Base-by-base conservation (phyloP, 2,329 filamentous ascomycete genomes). In the Trichophyton equinum region DNA sequence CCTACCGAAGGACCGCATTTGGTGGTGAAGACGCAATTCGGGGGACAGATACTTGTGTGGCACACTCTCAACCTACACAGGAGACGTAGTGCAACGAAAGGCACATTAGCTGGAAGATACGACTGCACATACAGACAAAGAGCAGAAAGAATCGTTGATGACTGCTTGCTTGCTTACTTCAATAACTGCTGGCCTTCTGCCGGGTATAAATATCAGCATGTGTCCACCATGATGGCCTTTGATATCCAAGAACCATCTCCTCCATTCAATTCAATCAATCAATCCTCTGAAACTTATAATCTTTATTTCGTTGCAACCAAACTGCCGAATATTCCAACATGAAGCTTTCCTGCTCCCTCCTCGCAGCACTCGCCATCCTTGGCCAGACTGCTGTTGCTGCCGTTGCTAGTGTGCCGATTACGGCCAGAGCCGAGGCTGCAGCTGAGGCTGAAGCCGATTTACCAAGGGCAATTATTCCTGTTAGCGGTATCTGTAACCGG, bases 371-470 rank as follows among this genome's bases (percentile, higher is more conserved):
- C 22, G 55, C 55, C 33, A 11, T 57, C 22, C 55, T 57, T 18
- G 33, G 55, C 55, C 22, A 44, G 36, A 59, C 57, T 49, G 30
- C 40, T 25, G 13, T 51, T 38, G 44, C 56, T 58, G 56, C 33
- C 11, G 56, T 58, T 25, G 36, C 36, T 58, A 25, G n/a, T 27
- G 46, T 27, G 4, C 33, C 33, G 33, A 13, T 38, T 38, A 8
- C 33, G 30, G 46, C 46, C 22, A 25, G 20, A 15, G 53, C 30
- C n/a, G 36, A 56, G 11, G 51, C 51, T n/a, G 38, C n/a, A 8
- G 38, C 7, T 15, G 27, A 57, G 33, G 27, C 8, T 13, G 30
- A n/a, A 4, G 38, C 15, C 18, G 55, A 13, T 13, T 44, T 58
- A 20, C 27, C 51, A 27, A 9, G 2, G 3, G 51, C 8, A 7